phyloP scores from a whole-genome alignment of 805 yeast species.

The Suhomyces prunicola region DNA sequence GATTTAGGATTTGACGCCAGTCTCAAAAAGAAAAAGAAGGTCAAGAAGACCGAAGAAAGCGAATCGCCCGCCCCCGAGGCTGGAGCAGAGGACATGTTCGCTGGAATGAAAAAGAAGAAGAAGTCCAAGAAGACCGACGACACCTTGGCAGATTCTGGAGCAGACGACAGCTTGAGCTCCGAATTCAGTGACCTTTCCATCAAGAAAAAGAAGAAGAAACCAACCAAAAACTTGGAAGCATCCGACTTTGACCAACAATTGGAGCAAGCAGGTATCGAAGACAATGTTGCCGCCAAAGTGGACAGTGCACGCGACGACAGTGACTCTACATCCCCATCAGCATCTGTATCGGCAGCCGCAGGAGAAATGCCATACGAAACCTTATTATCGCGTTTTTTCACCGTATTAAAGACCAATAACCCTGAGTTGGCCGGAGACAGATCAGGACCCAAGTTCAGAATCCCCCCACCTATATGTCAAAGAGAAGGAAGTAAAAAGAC shows the following conservation, averaged over 20 bases:
- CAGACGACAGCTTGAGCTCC: conserved; percentile 32
- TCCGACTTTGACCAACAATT: conserved; percentile 86
- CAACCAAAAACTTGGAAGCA: conserved; percentile 51
- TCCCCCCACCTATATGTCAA: conserved; percentile 95
- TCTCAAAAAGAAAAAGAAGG: conserved; percentile 77
- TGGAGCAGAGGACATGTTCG: conserved; percentile 53
- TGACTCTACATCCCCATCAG: conserved; percentile 15
- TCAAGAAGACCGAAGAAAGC: conserved; percentile 43
- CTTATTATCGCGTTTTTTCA: conserved; percentile 81
- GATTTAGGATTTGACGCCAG: conserved; percentile 72
- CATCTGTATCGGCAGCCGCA: conserved; percentile 31
- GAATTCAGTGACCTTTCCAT: conserved; percentile 40
- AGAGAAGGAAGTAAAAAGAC: conserved; percentile 98
- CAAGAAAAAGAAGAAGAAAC: conserved; percentile 80
- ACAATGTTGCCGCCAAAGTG: conserved; percentile 14
- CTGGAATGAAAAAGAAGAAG: conserved; percentile 74
- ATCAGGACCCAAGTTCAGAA: conserved; percentile 85
- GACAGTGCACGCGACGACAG: conserved; percentile 27
- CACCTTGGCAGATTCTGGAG: conserved; percentile 17
- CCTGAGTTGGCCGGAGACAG: conserved; percentile 99
- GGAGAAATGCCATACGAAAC: conserved; percentile 68
- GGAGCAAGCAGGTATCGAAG: conserved; percentile 84
- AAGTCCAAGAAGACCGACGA: conserved; percentile 55
- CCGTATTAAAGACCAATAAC: conserved; percentile 83
- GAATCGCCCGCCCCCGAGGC: conserved; percentile 32